phyloP scores from a whole-genome alignment of 2,329 filamentous ascomycete species.

The Aspergillus sp. region DNA sequence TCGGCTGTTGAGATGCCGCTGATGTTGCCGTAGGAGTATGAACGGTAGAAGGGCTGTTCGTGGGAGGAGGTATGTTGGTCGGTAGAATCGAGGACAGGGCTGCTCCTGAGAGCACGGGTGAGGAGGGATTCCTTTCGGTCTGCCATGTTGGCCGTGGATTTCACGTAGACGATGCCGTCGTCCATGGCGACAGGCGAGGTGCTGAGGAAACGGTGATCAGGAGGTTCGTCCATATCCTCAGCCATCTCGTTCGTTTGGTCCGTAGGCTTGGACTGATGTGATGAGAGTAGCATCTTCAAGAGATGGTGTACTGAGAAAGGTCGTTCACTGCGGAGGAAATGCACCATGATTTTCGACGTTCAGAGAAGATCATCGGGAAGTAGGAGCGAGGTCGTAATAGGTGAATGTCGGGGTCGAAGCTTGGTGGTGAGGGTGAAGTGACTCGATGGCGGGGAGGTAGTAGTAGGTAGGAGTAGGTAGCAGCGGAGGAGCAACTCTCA shows the following conservation, averaged over 20 bases:
- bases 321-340: conserved; percentile 37
- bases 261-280: conserved; percentile 43
- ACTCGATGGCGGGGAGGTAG: conserved; percentile 20
- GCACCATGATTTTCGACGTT: conserved; percentile 34
- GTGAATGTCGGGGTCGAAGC: not conserved
- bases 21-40: conserved; percentile 68
- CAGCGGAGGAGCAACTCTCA: conserved; percentile 29
- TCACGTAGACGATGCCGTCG: conserved; percentile 48
- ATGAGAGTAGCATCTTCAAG: conserved; percentile 51
- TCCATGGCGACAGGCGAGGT: conserved; percentile 36
- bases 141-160: conserved; percentile 52
- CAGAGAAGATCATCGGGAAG: conserved; percentile 16
- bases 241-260: conserved; percentile 65
- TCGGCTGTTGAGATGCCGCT: conserved; percentile 86
- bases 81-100: conserved; percentile 57
- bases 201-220: conserved; percentile 58
- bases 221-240: conserved; percentile 86
- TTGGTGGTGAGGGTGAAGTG: conserved; percentile 5
- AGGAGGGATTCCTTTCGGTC: conserved; percentile 78
- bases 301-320: conserved; percentile 45
- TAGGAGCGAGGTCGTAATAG: conserved; percentile 6
- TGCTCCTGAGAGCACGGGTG: conserved; percentile 78
- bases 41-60: conserved; percentile 64
- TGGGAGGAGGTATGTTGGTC: conserved; percentile 37
- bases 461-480: conserved; percentile 5